Conservation (phyloP, 805 yeast genomes). For the Ogataea glucozyma region DNA sequence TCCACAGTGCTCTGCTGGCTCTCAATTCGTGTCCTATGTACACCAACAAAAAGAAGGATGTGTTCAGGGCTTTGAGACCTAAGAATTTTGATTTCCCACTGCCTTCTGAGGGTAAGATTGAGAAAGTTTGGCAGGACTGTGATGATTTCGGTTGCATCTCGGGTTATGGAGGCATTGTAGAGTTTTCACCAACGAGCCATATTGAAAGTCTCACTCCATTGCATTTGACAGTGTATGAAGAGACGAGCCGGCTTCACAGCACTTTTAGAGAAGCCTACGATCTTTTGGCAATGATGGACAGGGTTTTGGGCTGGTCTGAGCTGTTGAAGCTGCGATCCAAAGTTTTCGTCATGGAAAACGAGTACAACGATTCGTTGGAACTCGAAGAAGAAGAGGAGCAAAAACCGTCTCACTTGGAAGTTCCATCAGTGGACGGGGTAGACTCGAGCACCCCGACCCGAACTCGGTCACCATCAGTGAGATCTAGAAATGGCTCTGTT, state of each 20-base stretch:
- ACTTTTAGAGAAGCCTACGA: slow-evolving; percentile 66
- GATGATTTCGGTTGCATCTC: slow-evolving; percentile 35
- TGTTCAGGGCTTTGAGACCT: slow-evolving; percentile 44
- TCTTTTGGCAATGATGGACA: slow-evolving; percentile 65
- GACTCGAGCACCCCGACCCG: too few species aligned
- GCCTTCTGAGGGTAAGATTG: slow-evolving; percentile 55
- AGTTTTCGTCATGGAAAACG: slow-evolving; percentile 81
- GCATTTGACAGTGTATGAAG: slow-evolving; percentile 50
- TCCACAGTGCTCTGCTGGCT: slow-evolving; percentile 59
- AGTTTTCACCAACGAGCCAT: slow-evolving; percentile 35
- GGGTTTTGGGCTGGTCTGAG: slow-evolving; percentile 80
- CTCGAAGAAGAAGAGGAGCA: slow-evolving; percentile 20
- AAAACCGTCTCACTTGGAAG: slow-evolving; percentile 7
- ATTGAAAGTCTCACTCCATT: slow-evolving; percentile 48
- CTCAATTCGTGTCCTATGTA: slow-evolving; percentile 78
- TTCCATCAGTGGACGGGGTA: slow-evolving; percentile 5
- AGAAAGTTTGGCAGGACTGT: slow-evolving; percentile 47
- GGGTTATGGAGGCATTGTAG: slow-evolving; percentile 37
- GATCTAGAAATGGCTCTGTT: slow-evolving; percentile 24
- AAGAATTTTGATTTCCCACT: slow-evolving; percentile 48
- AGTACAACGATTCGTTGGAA: slow-evolving; percentile 41
- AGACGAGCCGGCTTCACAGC: slow-evolving; percentile 46
- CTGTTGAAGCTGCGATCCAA: slow-evolving; percentile 63
- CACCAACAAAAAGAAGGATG: slow-evolving; percentile 46
- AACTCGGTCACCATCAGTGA: slow-evolving; percentile 21